These are phyloP conservation scores for Shiraia sp. DNA, from an alignment of 2,329 filamentous ascomycete species.

Conservation along the genomic window DNA sequence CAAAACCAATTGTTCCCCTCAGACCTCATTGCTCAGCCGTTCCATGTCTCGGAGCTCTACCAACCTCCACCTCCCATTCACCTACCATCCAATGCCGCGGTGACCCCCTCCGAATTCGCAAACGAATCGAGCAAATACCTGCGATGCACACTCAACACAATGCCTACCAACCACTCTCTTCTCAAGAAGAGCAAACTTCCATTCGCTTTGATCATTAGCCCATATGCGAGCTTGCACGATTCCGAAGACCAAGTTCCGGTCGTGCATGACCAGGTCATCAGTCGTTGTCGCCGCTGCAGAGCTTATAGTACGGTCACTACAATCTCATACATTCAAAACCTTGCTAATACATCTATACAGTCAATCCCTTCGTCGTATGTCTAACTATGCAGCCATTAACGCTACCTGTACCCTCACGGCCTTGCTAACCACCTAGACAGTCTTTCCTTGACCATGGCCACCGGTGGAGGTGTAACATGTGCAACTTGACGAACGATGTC, in stretches of 20 bases:
- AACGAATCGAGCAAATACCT: constrained; percentile 95
- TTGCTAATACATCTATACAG: constrained; percentile 77
- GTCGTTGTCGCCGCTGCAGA: constrained; percentile 89
- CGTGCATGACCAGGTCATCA: constrained; percentile 96
- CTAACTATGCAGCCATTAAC: background rate
- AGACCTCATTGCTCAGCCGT: constrained; percentile 88
- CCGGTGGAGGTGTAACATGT: constrained; percentile 99
- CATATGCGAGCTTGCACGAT: constrained; percentile 91
- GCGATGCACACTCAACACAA: constrained; percentile 90
- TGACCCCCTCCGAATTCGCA: constrained; percentile 85
- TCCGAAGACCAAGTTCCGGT: constrained; percentile 88
- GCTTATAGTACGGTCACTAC: constrained; percentile 63
- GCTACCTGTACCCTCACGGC: constrained; percentile 3
- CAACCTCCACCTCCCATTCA: constrained; percentile 88
- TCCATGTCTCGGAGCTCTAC: constrained; percentile 91
- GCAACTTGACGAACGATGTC: constrained; percentile 96
- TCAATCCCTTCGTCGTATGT: constrained; percentile 84
- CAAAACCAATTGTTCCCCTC: constrained; percentile 87
- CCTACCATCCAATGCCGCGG: constrained; percentile 88
- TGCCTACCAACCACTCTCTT: constrained; percentile 88
- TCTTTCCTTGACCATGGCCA: constrained; percentile 94
- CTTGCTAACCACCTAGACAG: constrained; percentile 6
- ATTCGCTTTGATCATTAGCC: constrained; percentile 94
- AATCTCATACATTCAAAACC: background rate
- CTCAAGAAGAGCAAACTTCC: constrained; percentile 95